Conservation (phyloP, 129 eudicot species). For the Centella asiatica region DNA sequence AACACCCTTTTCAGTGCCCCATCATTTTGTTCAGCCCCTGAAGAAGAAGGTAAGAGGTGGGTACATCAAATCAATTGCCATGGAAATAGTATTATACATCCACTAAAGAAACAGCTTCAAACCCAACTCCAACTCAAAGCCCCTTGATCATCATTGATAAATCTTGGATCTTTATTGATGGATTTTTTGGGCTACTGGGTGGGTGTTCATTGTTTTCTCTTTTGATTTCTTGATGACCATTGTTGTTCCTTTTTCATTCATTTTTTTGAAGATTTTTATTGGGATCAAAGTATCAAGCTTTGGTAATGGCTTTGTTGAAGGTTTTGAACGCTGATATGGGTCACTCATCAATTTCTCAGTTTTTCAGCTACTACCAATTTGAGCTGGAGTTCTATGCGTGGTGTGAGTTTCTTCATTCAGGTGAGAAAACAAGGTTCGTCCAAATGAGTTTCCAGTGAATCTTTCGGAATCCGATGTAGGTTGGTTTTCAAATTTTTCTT, state of each 20-base stretch:
- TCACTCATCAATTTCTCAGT: constrained; percentile 14
- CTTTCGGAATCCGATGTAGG: constrained; percentile 76
- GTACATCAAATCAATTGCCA: constrained; percentile 9
- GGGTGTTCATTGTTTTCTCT: constrained; percentile 17
- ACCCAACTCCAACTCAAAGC: constrained; percentile 13
- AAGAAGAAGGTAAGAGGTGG: background rate
- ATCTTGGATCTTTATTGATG: constrained; percentile 18
- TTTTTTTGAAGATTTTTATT: constrained; percentile 14
- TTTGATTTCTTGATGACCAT: constrained; percentile 15
- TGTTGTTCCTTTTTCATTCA: constrained; percentile 24
- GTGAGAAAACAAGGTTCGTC: constrained; percentile 13
- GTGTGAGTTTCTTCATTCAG: constrained; percentile 34
- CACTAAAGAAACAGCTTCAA: constrained; percentile 6
- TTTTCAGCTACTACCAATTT: constrained; percentile 35
- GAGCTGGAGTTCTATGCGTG: constrained; percentile 23
- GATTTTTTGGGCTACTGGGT: constrained; percentile 48
- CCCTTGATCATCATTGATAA: constrained; percentile 31
- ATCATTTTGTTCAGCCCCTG: constrained; percentile 10
- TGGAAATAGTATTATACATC: constrained; percentile 14
- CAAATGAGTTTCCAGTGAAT: constrained; percentile 29
- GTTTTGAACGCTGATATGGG: constrained; percentile 14
- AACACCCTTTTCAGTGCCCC: constrained; percentile 22
- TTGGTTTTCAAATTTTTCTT: constrained; percentile 25
- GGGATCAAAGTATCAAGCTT: constrained; percentile 15
- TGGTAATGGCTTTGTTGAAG: constrained; percentile 40